Percentiles rank a stretch among this genome's conserved stretches.
Evolutionary conservation across 1,139 yeast genomes (phyloP).

Genomic region (Scheffersomyces titani): DNA sequence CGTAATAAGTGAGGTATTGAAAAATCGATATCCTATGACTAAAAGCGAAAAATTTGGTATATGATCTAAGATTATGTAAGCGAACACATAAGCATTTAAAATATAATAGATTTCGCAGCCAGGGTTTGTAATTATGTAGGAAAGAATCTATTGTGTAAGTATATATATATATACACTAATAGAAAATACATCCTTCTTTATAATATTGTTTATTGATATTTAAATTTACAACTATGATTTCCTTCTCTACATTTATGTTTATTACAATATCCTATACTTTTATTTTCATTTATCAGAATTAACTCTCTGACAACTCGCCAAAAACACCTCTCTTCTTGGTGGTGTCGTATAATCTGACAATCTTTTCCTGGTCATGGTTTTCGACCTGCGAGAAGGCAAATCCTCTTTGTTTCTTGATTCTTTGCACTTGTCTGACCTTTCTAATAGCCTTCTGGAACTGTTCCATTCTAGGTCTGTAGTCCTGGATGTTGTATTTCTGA

Average conservation of each 20-base stretch:
- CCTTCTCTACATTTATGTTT: not conserved
- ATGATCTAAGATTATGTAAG: not conserved
- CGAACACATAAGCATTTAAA: not conserved
- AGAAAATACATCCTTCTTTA: too few species aligned
- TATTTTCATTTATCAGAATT: not conserved
- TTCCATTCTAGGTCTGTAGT: conserved; percentile 91
- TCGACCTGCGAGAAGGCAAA: conserved; percentile 98
- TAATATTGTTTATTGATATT: too few species aligned
- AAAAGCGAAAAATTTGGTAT: not conserved
- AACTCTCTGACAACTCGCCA: conserved; percentile 43
- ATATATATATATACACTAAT: not conserved
- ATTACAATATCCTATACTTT: not conserved
- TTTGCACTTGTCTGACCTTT: conserved; percentile 95
- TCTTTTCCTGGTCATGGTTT: conserved; percentile 86
- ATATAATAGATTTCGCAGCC: not conserved
- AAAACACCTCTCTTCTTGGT: conserved; percentile 63
- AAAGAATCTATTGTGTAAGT: too few species aligned
- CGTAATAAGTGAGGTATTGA: not conserved
- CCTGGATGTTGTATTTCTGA: conserved; percentile 92
- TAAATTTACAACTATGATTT: too few species aligned
- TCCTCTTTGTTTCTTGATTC: conserved; percentile 98
- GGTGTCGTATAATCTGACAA: conserved; percentile 93
- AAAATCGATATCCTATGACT: not conserved
- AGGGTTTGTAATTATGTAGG: too few species aligned
- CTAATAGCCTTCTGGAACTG: conserved; percentile 97